A percentile compares a stretch with the other conserved stretches of the same genome.
Conservation (phyloP, 768 basidiomycete species). For the Tricholoma bakamatsutake region DNA sequence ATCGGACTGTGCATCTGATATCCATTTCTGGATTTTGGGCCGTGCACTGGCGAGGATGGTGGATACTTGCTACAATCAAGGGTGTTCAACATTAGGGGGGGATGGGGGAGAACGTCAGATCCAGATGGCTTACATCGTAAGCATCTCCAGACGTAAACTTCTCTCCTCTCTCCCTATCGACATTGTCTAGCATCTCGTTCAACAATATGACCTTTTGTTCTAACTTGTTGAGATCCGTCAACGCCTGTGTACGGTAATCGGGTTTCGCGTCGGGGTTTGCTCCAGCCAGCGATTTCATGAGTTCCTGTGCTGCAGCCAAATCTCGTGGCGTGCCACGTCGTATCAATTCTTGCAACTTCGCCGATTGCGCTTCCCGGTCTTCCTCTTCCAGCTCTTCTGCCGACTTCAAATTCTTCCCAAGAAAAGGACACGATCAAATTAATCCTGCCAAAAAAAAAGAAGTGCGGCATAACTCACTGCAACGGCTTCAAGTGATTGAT, state of each 20-base stretch:
- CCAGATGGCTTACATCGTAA: slow-evolving; percentile 66
- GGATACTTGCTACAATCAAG: slow-evolving; percentile 72
- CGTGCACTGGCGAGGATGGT: slow-evolving; percentile 72
- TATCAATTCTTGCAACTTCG: slow-evolving; percentile 98
- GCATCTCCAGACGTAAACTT: slow-evolving; percentile 84
- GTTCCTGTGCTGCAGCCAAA: slow-evolving; percentile 89
- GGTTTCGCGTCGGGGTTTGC: slow-evolving; percentile 94
- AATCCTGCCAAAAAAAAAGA: background rate
- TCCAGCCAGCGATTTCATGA: slow-evolving; percentile 94
- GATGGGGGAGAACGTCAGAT: background rate
- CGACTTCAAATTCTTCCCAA: slow-evolving; percentile 74
- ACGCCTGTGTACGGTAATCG: slow-evolving; percentile 86
- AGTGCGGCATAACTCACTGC: slow-evolving; percentile 33
- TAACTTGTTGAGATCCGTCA: slow-evolving; percentile 87
- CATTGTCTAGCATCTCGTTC: slow-evolving; percentile 96
- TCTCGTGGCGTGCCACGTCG: slow-evolving; percentile 94
- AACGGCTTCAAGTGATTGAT: slow-evolving; percentile 30
- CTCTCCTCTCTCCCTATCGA: slow-evolving; percentile 66
- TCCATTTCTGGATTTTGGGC: slow-evolving; percentile 97
- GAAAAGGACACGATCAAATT: background rate
- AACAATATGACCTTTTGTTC: slow-evolving; percentile 94
- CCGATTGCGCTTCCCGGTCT: slow-evolving; percentile 90
- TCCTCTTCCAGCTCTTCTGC: slow-evolving; percentile 96
- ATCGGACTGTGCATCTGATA: slow-evolving; percentile 85
- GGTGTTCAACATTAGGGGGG: slow-evolving; percentile 5